A percentile compares a stretch with the other conserved stretches of the same genome.
Evolutionary conservation across 331 rosid species (phyloP).

Genomic region (Quercus tomentella): DNA sequence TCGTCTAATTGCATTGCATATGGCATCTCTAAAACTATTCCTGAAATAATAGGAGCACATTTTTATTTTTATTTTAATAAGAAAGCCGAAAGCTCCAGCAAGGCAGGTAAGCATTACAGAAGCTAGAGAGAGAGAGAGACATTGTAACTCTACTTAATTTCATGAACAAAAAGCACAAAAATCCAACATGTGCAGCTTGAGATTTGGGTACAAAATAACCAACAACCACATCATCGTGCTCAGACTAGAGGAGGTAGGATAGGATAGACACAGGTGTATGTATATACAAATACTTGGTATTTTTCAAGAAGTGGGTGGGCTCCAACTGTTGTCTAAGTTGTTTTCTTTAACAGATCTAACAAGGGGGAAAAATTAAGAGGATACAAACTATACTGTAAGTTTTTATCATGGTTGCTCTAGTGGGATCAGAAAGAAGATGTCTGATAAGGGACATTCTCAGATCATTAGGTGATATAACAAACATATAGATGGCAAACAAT

Average conservation of each 20-base stretch:
- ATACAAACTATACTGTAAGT: slow-evolving; percentile 42
- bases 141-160: background rate
- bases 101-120: too few species aligned
- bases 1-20: too few species aligned
- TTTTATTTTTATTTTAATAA: too few species aligned
- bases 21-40: too few species aligned
- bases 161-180: background rate
- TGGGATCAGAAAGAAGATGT: slow-evolving; percentile 86
- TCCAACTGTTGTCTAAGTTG: slow-evolving; percentile 31
- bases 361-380: background rate
- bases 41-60: too few species aligned
- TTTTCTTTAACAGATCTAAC: background rate
- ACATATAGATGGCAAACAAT: slow-evolving; percentile 83
- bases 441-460: slow-evolving; percentile 80
- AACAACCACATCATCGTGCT: background rate
- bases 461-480: slow-evolving; percentile 79
- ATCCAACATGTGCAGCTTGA: background rate
- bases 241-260: background rate
- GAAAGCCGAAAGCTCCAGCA: too few species aligned
- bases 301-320: slow-evolving; percentile 2
- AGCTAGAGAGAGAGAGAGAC: background rate
- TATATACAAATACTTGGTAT: slow-evolving; percentile 15
- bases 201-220: background rate
- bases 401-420: slow-evolving; percentile 81
- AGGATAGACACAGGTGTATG: background rate